Conservation (phyloP, 805 yeast genomes). For the Tetrapisispora taiwanensis region DNA sequence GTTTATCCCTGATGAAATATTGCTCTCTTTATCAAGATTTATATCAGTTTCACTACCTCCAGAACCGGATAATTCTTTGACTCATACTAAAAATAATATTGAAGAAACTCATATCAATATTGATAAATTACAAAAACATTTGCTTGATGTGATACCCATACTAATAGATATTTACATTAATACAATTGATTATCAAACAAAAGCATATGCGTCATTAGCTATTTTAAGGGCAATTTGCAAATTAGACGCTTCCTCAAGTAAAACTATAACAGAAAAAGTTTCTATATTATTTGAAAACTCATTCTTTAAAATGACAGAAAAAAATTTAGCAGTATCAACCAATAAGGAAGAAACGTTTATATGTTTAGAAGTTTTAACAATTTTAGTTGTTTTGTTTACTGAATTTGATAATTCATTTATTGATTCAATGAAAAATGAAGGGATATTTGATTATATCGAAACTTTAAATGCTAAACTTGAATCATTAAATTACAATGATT, state of each 20-base stretch:
- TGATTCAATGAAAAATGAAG: conserved; percentile 41
- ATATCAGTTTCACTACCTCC: conserved; percentile 51
- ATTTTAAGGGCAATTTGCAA: conserved; percentile 43
- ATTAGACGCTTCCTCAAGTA: conserved; percentile 26
- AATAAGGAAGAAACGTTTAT: conserved; percentile 11
- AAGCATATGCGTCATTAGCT: conserved; percentile 46
- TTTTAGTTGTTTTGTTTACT: conserved; percentile 33
- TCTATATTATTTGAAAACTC: conserved; percentile 2
- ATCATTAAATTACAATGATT: conserved; percentile 8
- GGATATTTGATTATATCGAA: conserved; percentile 28
- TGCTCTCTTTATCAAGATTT: conserved; percentile 44
- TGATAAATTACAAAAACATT: background rate
- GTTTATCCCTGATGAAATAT: conserved; percentile 60
- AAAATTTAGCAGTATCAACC: background rate
- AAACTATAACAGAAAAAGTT: conserved; percentile 20
- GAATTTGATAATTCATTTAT: conserved; percentile 38
- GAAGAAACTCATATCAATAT: background rate
- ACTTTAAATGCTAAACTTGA: conserved; percentile 4
- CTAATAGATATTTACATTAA: conserved; percentile 60
- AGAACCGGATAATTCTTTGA: conserved; percentile 19
- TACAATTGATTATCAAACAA: conserved; percentile 55
- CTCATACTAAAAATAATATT: conserved; percentile 5
- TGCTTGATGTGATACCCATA: conserved; percentile 36
- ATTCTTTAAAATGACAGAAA: background rate
- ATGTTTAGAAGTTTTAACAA: conserved; percentile 41